Conservation (phyloP, 106 monocot genomes). For the Allium fistulosum region DNA sequence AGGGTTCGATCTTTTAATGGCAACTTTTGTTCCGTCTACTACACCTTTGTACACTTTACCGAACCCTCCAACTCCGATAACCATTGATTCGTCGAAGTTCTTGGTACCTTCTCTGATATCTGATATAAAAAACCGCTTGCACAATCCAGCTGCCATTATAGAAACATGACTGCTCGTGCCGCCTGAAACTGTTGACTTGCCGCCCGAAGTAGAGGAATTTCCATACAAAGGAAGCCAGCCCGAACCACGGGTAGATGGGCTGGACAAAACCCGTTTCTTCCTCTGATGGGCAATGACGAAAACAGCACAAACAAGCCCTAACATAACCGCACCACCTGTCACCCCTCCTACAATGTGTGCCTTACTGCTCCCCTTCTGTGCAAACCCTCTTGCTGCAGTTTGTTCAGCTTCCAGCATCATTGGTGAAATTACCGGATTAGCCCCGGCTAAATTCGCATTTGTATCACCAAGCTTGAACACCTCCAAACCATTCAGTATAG, state of each 20-base stretch:
- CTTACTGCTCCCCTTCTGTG: not conserved
- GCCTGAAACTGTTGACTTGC: slow-evolving; percentile 25
- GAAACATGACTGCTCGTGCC: slow-evolving; percentile 42
- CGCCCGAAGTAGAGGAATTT: slow-evolving; percentile 27
- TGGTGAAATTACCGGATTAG: slow-evolving; percentile 6
- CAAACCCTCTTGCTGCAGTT: not conserved
- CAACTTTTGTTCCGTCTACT: slow-evolving; percentile 43
- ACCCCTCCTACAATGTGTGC: slow-evolving; percentile 14
- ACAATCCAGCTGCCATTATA: slow-evolving; percentile 38
- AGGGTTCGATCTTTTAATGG: slow-evolving; percentile 70
- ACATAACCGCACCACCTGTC: slow-evolving; percentile 29
- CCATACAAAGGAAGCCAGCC: slow-evolving; percentile 70
- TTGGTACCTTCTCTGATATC: slow-evolving; percentile 70
- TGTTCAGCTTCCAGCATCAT: slow-evolving; percentile 15
- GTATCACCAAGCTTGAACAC: slow-evolving; percentile 14
- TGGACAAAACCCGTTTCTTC: slow-evolving; percentile 25
- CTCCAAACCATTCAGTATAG: slow-evolving; percentile 18
- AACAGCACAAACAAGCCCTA: slow-evolving; percentile 34
- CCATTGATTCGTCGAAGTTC: slow-evolving; percentile 68
- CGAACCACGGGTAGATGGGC: slow-evolving; percentile 14
- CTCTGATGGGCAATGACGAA: slow-evolving; percentile 34
- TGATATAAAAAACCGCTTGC: slow-evolving; percentile 65
- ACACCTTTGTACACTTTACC: slow-evolving; percentile 72
- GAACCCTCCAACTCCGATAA: slow-evolving; percentile 83
- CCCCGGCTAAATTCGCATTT: slow-evolving; percentile 8